Evolutionary conservation across 1,284 basidiomycete species (phyloP).

Genomic region (Sutorius eximius): DNA sequence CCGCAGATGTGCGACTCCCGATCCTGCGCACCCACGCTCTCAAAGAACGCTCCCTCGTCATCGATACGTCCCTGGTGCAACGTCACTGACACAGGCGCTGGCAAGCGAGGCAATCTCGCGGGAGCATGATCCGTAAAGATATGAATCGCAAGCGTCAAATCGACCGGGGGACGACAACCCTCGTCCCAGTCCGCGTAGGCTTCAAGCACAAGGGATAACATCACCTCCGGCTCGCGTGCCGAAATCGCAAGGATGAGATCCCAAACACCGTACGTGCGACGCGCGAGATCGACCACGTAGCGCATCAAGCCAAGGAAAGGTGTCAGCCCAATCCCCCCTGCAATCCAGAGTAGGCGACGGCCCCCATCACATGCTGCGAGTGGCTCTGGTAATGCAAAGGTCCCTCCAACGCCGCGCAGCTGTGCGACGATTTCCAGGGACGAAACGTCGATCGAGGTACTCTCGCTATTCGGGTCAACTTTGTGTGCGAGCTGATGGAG

Average conservation of each 20-base stretch:
- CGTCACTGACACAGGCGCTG: constrained; percentile 8
- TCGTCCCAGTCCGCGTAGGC: constrained; percentile 9
- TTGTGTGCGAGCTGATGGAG: constrained; percentile 19
- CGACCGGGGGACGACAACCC: constrained; percentile 8
- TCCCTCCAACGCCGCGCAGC: constrained; percentile 27
- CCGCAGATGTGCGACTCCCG: constrained; percentile 25
- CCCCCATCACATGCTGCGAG: constrained; percentile 25
- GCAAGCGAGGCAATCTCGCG: constrained; percentile 5
- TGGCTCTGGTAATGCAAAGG: constrained; percentile 34
- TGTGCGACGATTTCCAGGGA: constrained; percentile 37
- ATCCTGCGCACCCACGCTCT: constrained; percentile 9
- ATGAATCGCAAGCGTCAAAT: constrained; percentile 16
- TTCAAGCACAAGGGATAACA: constrained; percentile 19
- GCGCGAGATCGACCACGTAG: constrained; percentile 18
- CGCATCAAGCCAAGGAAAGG: constrained; percentile 19
- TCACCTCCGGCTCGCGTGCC: constrained; percentile 26
- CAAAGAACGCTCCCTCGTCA: constrained; percentile 15
- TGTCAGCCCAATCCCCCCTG: constrained; percentile 26
- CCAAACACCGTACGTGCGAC: constrained; percentile 16
- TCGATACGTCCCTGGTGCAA: constrained; percentile 20
- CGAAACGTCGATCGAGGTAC: constrained; percentile 11
- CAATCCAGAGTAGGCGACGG: constrained; percentile 25
- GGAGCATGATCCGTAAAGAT: constrained; percentile 12
- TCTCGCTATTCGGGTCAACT: constrained; percentile 6
- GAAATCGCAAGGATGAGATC: constrained; percentile 23